Evolutionary conservation across 768 basidiomycete species (phyloP), one percentile per base, ranked within the genome.

Genomic region (Boletus sp.): DNA sequence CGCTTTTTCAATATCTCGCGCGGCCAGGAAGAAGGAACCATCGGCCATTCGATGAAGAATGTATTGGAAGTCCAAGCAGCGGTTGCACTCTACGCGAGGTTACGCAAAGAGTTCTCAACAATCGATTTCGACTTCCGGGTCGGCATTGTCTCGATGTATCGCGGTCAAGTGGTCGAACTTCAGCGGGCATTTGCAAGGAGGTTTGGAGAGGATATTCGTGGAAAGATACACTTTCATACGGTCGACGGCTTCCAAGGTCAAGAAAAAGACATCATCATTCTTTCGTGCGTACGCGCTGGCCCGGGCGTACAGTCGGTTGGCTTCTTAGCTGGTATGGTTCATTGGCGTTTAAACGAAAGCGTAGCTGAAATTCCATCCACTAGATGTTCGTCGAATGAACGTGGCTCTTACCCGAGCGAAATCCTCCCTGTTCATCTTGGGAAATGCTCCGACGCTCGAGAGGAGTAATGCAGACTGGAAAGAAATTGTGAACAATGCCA

Each of bases 171-270:
- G 41, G 56, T 72, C 11, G 91, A 92, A 67, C 75, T 99, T 50
- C 83, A 83, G 32, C 78, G 81, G 14, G 75, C 80, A 7, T 98
- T 99, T 64, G 75, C 79, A 45, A 73, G 78, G 53, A 79, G 81
- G 14, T 97, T 92, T 70, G 94, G 94, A 3, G 68, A 76, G 33
- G 80, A 84, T 24, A 83, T 97, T 20, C 64, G 87, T 1, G 78
- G 79, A 33, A 83, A 80, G 42, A 83, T 99, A 39, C 89, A 95
- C 66, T 98, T 99, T 76, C 90, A 97, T 69, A 98, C 97, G 0
- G 96, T 99, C 39, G 96, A 99, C 73, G 97, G 96, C 10, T 98
- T 98, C 68, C 97, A 99, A 52, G 97, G 97, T 47, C 97, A 99
- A 75, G 97, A 99, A 72, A 99, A 99, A 71, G 93, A 96, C 64